Conservation (phyloP, 352 stramenopile species). For the Pythium rhizo-oryzae region DNA sequence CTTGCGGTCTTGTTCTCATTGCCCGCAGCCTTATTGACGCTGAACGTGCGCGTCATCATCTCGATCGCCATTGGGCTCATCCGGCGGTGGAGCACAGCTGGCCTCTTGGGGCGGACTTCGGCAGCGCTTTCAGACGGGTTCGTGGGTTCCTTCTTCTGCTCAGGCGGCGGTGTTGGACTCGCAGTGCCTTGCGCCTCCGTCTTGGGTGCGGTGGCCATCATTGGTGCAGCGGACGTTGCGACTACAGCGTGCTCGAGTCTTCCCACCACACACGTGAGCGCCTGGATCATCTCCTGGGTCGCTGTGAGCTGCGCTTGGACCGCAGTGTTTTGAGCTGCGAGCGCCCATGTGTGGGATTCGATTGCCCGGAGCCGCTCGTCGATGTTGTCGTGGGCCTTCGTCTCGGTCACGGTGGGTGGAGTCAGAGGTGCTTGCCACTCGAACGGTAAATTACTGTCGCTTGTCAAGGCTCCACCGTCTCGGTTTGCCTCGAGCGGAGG, state of each 20-base stretch:
- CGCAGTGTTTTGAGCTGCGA: constrained; percentile 49
- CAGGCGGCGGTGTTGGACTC: too few species aligned
- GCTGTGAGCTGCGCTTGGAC: constrained; percentile 45
- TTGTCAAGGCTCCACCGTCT: too few species aligned
- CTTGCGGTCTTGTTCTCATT: neutral
- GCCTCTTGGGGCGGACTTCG: neutral
- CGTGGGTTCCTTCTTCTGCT: too few species aligned
- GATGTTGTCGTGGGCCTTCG: neutral
- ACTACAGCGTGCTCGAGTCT: neutral
- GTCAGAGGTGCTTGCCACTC: too few species aligned
- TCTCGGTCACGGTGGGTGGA: neutral
- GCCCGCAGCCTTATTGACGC: neutral
- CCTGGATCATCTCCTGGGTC: constrained; percentile 53
- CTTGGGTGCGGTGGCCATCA: too few species aligned
- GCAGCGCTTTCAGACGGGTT: too few species aligned
- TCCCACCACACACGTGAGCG: constrained; percentile 25
- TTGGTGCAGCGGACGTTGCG: too few species aligned
- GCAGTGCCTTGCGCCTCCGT: too few species aligned
- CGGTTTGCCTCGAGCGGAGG: too few species aligned
- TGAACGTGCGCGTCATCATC: constrained; percentile 2
- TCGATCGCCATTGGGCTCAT: neutral
- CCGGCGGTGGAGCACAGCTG: neutral
- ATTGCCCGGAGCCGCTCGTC: neutral
- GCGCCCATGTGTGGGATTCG: neutral
- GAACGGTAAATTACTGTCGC: too few species aligned